These are phyloP conservation scores for Coelastrella sp. DNA, from an alignment of 139 green algal genomes.

Conservation along the genomic window DNA sequence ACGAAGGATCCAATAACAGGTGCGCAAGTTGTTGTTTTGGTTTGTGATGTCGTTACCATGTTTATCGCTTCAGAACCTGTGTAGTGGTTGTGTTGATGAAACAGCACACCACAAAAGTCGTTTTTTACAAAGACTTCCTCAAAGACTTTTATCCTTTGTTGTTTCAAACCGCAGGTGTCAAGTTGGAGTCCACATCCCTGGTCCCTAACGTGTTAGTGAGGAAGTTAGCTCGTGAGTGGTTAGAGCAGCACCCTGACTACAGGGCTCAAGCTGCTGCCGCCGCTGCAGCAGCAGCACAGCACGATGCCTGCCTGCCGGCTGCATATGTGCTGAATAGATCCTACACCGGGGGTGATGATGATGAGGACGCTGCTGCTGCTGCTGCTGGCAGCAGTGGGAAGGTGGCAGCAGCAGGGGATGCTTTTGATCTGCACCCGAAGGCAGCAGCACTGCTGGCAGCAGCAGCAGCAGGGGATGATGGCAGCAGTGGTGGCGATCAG, in stretches of 20 bases:
- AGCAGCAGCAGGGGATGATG: neutral
- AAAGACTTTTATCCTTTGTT: neutral
- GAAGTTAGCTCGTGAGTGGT: conserved; percentile 17
- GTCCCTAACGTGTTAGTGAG: neutral
- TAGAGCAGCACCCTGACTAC: neutral
- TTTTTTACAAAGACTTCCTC: neutral
- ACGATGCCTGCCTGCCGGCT: neutral
- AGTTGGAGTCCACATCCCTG: neutral
- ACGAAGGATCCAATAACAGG: conserved; percentile 23
- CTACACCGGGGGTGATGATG: neutral
- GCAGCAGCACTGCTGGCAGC: neutral
- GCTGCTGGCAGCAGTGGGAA: neutral
- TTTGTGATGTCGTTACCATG: neutral
- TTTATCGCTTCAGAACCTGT: neutral
- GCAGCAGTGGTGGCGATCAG: neutral
- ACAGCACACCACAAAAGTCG: neutral
- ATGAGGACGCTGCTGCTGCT: neutral
- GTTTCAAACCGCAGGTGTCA: neutral
- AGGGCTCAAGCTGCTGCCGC: conserved; percentile 3
- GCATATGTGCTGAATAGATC: neutral
- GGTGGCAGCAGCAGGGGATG: neutral
- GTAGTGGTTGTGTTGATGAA: neutral
- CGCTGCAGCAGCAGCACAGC: conserved; percentile 23
- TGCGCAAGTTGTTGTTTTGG: neutral
- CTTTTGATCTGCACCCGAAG: neutral